Evolutionary conservation across 2,329 filamentous ascomycete species (phyloP).

Genomic region (Mollisiaceae sp.): DNA sequence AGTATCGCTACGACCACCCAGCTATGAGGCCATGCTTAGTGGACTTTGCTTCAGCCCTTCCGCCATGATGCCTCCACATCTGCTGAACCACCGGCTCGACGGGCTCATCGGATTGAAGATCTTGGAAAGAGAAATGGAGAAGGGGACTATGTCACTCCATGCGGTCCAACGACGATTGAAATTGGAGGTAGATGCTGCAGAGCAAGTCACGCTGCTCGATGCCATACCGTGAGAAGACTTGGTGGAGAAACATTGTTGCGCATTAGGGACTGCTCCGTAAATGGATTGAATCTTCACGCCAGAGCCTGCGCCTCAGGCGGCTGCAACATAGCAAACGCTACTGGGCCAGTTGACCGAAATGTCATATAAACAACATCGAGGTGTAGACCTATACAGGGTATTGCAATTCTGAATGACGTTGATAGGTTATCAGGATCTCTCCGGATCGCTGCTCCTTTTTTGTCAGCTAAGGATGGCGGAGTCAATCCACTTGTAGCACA

Average conservation of each 20-base stretch:
- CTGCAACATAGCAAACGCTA: not conserved
- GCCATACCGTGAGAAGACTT: constrained; percentile 4
- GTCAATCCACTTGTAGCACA: not conserved
- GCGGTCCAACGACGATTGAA: constrained; percentile 14
- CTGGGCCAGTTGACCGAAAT: constrained; percentile 22
- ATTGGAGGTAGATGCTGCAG: constrained; percentile 6
- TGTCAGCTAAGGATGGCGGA: too few species aligned
- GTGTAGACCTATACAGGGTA: constrained; percentile 12
- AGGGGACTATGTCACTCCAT: constrained; percentile 12
- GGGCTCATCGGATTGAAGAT: constrained; percentile 16
- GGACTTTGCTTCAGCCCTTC: not conserved
- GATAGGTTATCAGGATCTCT: constrained; percentile 9
- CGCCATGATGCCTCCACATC: constrained; percentile 4
- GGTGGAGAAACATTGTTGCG: constrained; percentile 26
- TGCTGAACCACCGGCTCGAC: constrained; percentile 21
- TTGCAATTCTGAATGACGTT: not conserved
- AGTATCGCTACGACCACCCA: not conserved
- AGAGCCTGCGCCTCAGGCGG: not conserved
- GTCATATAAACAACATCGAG: constrained; percentile 19
- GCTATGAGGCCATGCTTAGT: not conserved
- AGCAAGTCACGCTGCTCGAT: constrained; percentile 6
- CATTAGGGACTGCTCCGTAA: constrained; percentile 8
- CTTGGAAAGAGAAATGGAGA: not conserved
- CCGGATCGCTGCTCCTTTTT: constrained; percentile 12
- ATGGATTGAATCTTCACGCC: constrained; percentile 10